Evolutionary conservation across 768 basidiomycete species (phyloP), one percentile per base, ranked within the genome.

Genomic region (Phylloporus arenicola): DNA sequence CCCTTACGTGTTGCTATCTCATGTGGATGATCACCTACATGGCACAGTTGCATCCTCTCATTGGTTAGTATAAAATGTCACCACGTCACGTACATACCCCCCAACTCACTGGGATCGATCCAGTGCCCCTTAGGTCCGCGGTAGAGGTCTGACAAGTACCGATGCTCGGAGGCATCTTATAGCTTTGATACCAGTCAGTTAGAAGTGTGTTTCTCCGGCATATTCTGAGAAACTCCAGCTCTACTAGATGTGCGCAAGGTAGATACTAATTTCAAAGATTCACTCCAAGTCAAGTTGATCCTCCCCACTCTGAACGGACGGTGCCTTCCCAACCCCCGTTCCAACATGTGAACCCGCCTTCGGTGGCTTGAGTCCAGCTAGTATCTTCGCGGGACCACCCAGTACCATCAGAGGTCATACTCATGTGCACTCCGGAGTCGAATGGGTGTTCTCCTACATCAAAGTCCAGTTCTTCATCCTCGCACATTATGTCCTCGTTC

Each of bases 21-120:
- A 85, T 97, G 83, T 98, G 94, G 94, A 86, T 86, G 72, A 82
- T 95, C 63, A 93, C 94, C n/a, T 98, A 95, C 70, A 77, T 96
- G 65, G 92, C 93, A 1, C 94, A 98, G 64, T 68, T 96, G 45
- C 84, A 97, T 64, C 94, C 94, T 33, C 77, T 98, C 45, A 83
- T 95, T 62, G 72, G 94, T 94, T 56, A 54, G 82, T 71, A n/a
- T n/a, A 33, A 12, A 14, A 0, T 4, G 11, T 27, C 37, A 3
- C 13, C 20, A 11, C 9, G 29, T 14, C 12, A 12, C 11, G 8
- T 16, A 12, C 11, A 6, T 16, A 24, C 13, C 2, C 17, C 14
- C 25, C 24, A 43, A 48, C 54, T 53, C 17, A 57, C 22, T 29
- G 22, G 20, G 3, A 20, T 35, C 34, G 11, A 38, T 29, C 3